Conservation (phyloP, 345 rosid genomes). For the Aquilaria malaccensis region DNA sequence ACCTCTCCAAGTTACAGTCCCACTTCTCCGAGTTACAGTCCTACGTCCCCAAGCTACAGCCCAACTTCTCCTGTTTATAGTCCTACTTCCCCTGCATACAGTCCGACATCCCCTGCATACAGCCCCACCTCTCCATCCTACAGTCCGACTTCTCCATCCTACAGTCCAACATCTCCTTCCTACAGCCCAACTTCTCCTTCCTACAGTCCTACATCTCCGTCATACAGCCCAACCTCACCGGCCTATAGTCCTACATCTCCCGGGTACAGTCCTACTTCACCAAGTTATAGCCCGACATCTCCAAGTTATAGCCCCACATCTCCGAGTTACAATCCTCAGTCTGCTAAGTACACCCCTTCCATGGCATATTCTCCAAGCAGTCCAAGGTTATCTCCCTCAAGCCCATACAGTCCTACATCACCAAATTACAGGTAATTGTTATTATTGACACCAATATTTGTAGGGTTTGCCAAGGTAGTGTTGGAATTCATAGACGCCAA, state of each 20-base stretch:
- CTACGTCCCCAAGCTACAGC: conserved; percentile 67
- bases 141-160: conserved; percentile 83
- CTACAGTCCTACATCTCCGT: conserved; percentile 79
- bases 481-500: neutral
- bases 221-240: conserved; percentile 76
- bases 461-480: neutral
- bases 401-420: conserved; percentile 95
- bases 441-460: neutral
- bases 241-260: conserved; percentile 87
- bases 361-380: conserved; percentile 89
- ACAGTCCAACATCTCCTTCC: conserved; percentile 69
- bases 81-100: conserved; percentile 75
- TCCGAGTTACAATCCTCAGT: conserved; percentile 60
- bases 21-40: conserved; percentile 69
- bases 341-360: conserved; percentile 74
- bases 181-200: conserved; percentile 81
- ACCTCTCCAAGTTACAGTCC: conserved; percentile 83
- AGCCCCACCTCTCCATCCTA: conserved; percentile 84
- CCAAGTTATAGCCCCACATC: conserved; percentile 59
- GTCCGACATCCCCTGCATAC: conserved; percentile 78
- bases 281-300: conserved; percentile 70
- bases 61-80: conserved; percentile 74
- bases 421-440: conserved; percentile 72
- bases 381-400: conserved; percentile 76
- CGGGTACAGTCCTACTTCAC: conserved; percentile 70